phyloP scores from a whole-genome alignment of 2,329 filamentous ascomycete species.

The Pseudovirgaria hyperparasitica region DNA sequence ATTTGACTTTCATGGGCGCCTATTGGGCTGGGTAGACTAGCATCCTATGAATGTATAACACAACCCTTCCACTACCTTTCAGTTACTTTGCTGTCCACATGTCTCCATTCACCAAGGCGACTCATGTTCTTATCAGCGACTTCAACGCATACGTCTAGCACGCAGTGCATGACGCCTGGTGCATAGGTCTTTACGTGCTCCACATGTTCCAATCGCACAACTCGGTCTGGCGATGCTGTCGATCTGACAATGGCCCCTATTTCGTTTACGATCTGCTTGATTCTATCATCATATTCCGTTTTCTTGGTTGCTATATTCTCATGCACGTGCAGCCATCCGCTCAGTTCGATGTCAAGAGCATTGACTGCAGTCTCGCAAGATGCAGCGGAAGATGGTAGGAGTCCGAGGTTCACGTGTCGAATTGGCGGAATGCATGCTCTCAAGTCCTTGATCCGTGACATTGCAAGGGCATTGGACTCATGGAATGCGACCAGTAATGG shows the following conservation, averaged over 20 bases:
- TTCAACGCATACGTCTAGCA: slow-evolving; percentile 48
- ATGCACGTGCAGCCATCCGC: slow-evolving; percentile 48
- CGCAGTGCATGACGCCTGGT: slow-evolving; percentile 47
- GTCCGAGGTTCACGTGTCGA: slow-evolving; percentile 46
- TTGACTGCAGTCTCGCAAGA: slow-evolving; percentile 38
- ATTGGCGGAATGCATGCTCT: slow-evolving; percentile 22
- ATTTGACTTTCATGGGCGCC: too few species aligned
- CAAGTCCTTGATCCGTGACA: slow-evolving; percentile 11
- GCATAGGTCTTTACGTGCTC: slow-evolving; percentile 46
- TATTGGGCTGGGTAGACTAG: too few species aligned
- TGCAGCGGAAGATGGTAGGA: slow-evolving; percentile 39
- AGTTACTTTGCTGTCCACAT: too few species aligned
- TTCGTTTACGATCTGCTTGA: slow-evolving; percentile 25
- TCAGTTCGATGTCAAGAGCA: slow-evolving; percentile 30
- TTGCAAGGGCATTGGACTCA: slow-evolving; percentile 26
- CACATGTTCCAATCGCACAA: slow-evolving; percentile 35
- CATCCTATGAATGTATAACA: too few species aligned
- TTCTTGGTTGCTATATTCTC: slow-evolving; percentile 40
- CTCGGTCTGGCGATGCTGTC: slow-evolving; percentile 2
- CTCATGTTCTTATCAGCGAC: too few species aligned
- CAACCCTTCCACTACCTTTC: too few species aligned
- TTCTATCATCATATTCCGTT: slow-evolving; percentile 10
- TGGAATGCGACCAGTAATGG: slow-evolving; percentile 22
- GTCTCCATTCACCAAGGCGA: too few species aligned
- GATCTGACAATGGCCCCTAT: slow-evolving; percentile 17